Conservation (phyloP, 768 basidiomycete genomes). For the Lactifluus pinguis region DNA sequence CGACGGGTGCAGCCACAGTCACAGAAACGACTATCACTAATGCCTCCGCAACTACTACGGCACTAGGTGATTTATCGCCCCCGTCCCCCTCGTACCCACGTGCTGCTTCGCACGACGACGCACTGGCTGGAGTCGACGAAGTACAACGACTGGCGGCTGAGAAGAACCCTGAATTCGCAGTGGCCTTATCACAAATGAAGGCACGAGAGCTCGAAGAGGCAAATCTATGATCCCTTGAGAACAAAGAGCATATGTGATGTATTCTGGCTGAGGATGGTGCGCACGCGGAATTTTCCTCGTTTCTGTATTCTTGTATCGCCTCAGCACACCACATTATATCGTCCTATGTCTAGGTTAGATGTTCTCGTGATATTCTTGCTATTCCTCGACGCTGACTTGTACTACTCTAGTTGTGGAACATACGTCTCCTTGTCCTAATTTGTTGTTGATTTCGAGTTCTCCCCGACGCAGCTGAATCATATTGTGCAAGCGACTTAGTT, state of each 20-base stretch:
- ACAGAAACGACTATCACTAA: neutral
- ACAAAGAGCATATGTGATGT: conserved; percentile 92
- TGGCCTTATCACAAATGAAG: conserved; percentile 60
- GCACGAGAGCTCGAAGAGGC: conserved; percentile 75
- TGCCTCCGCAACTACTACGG: conserved; percentile 15
- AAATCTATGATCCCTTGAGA: conserved; percentile 81
- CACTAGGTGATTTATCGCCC: conserved; percentile 22
- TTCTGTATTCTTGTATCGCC: neutral
- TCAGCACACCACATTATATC: neutral
- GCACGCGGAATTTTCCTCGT: neutral
- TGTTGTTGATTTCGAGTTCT: neutral
- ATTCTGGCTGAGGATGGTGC: conserved; percentile 52
- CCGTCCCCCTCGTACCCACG: conserved; percentile 23
- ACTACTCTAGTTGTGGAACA: neutral
- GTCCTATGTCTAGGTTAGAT: neutral
- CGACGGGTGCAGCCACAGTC: neutral
- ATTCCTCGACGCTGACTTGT: neutral
- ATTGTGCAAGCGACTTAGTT: too few relatives aligned
- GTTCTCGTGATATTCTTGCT: neutral
- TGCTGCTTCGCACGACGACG: conserved; percentile 15
- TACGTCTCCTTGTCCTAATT: neutral
- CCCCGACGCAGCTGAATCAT: too few relatives aligned
- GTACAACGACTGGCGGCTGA: conserved; percentile 46
- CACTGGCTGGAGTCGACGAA: conserved; percentile 38
- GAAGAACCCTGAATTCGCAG: conserved; percentile 66